Conservation (phyloP, 2,329 filamentous ascomycete species). For the Penicillium griseofulvum region DNA sequence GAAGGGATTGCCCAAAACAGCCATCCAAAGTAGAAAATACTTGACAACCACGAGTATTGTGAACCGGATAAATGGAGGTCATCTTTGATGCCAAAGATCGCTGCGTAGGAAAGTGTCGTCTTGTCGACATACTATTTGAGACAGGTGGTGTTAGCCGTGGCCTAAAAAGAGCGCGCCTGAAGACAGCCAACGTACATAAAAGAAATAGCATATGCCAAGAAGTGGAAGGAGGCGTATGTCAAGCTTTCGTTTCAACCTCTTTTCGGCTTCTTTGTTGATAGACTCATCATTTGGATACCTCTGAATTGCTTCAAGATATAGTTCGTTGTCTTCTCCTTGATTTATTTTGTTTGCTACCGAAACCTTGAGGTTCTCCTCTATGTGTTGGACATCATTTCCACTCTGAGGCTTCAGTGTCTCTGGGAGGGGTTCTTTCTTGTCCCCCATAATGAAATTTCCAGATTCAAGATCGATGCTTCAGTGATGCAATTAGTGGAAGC, state of each 20-base stretch:
- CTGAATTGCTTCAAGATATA: neutral
- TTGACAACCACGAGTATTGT: slow-evolving; percentile 41
- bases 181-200: slow-evolving; percentile 14
- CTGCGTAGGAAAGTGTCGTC: neutral
- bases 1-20: slow-evolving; percentile 20
- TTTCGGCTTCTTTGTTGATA: neutral
- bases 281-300: neutral
- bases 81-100: neutral
- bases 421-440: neutral
- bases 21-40: slow-evolving; percentile 45
- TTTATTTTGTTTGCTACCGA: neutral
- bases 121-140: neutral
- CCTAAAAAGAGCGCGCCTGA: neutral
- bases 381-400: neutral
- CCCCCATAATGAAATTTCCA: neutral
- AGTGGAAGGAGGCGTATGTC: neutral
- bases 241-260: neutral
- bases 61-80: slow-evolving; percentile 27
- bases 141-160: neutral
- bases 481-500: neutral
- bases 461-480: neutral
- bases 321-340: neutral
- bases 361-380: neutral
- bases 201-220: neutral
- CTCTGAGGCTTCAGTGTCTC: neutral